Evolutionary conservation across 768 basidiomycete species (phyloP).

Genomic region (Trametes punicea): DNA sequence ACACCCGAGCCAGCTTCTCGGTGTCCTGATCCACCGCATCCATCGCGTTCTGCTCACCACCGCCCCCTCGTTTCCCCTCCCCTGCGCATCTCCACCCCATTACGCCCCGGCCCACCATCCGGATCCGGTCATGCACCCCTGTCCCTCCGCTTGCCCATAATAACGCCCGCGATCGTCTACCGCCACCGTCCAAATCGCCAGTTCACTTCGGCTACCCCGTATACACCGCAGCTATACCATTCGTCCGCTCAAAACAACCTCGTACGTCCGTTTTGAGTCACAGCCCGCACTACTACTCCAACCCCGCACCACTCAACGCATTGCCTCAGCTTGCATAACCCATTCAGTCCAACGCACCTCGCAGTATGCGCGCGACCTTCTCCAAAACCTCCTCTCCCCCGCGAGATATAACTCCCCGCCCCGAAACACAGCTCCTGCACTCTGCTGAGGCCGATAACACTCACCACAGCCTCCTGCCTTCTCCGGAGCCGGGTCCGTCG

Average conservation of each 20-base stretch:
- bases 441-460: not conserved
- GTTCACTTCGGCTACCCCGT: not conserved
- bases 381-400: constrained; percentile 1
- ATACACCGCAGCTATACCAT: not conserved
- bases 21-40: constrained; percentile 11
- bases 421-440: constrained; percentile 10
- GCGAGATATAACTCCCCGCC: constrained; percentile 16
- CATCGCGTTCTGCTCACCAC: constrained; percentile 1
- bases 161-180: constrained; percentile 3
- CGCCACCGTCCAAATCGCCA: constrained; percentile 1
- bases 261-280: not conserved
- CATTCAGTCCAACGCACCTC: constrained; percentile 4
- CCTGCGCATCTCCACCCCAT: constrained; percentile 18
- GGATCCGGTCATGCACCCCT: constrained; percentile 3
- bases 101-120: constrained; percentile 9
- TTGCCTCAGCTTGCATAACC: not conserved
- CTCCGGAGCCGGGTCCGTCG: not conserved
- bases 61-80: constrained; percentile 8
- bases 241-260: not conserved
- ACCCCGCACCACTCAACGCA: not conserved
- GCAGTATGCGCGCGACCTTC: constrained; percentile 18
- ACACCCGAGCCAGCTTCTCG: constrained; percentile 1
- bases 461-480: not conserved
- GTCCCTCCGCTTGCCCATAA: constrained; percentile 3
- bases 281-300: not conserved